Base-by-base conservation (phyloP, 164 flowering plant genomes). In the Sedum album region DNA sequence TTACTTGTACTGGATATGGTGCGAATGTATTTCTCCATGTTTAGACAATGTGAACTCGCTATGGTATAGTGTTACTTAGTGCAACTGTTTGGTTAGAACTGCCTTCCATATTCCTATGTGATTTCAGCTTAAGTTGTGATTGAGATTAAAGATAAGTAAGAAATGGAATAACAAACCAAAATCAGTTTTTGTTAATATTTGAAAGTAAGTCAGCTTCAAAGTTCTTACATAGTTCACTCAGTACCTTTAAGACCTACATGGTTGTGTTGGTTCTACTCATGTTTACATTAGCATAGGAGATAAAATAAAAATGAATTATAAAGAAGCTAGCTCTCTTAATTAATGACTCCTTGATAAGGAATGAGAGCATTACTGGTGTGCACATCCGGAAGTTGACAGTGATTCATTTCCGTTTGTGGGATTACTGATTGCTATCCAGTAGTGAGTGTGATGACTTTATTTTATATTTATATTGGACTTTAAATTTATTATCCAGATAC, bases 401-500 rank as follows among this genome's bases (percentile, higher is more conserved):
- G 33, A 13, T 25, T 57, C 33, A 28, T 28, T 11, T 57, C 13
- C 15, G 7, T 21, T 21, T 21, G 5, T 51, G n/a, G 25, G 0
- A 51, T 31, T 31, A 61, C 65, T 33, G 35, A 30, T 20, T 61
- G 38, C 20, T 30, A 30, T 61, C 51, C 39, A 61, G 20, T 31
- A 28, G 64, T 14, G 26, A 60, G 5, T 61, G 18, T 46, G 51
- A 17, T 46, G 4, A 46, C 18, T 46, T 67, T 6, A 42, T 41
- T 66, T 20, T 44, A 21, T 39, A 23, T 5, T 18, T 33, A 4
- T 31, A 31, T 63, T 65, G 5, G 36, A 35, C 62, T 67, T 68
- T 66, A 75, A 21, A 68, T 21, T 66, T 66, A 72, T 69, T 61
- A 60, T 55, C 82, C 69, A 51, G 85, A 75, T 44, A 68, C 78